These are phyloP conservation scores for Gloeopeniophorella convolvens DNA, from an alignment of 768 basidiomycete genomes.

Conservation along the genomic window DNA sequence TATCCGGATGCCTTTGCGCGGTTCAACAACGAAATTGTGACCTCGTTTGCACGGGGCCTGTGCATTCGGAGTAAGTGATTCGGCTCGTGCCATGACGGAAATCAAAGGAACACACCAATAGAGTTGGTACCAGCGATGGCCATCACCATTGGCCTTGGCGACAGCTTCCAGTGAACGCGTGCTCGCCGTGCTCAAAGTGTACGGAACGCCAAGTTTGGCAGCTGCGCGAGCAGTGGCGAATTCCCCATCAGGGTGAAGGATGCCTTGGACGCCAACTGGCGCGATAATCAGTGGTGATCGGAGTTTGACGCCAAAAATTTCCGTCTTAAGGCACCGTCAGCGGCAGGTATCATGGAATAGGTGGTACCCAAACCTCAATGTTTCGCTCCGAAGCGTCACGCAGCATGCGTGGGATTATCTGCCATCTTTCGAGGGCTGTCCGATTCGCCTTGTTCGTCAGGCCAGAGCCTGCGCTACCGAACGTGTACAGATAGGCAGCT, in stretches of 20 bases:
- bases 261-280: conserved; percentile 66
- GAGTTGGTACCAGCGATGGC: conserved; percentile 71
- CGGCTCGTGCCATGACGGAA: no score
- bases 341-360: not conserved
- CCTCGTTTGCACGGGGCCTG: conserved; percentile 56
- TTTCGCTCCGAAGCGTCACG: conserved; percentile 48
- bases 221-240: conserved; percentile 63
- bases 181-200: conserved; percentile 70
- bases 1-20: conserved; percentile 62
- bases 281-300: conserved; percentile 58
- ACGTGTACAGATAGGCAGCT: conserved; percentile 70
- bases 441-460: conserved; percentile 63
- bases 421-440: conserved; percentile 55
- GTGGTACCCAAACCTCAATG: conserved; percentile 44
- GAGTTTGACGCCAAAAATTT: conserved; percentile 59
- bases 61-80: not conserved
- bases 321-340: conserved; percentile 39
- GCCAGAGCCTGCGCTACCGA: conserved; percentile 67
- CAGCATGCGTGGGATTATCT: conserved; percentile 77
- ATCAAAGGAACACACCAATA: conserved; percentile 48
- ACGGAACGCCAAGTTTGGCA: conserved; percentile 52
- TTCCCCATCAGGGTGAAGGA: conserved; percentile 65
- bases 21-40: conserved; percentile 58
- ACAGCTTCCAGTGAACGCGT: conserved; percentile 68
- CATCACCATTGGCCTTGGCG: conserved; percentile 59